Evolutionary conservation across 805 yeast species (phyloP).

Genomic region (Tetrapisispora fleetii): DNA sequence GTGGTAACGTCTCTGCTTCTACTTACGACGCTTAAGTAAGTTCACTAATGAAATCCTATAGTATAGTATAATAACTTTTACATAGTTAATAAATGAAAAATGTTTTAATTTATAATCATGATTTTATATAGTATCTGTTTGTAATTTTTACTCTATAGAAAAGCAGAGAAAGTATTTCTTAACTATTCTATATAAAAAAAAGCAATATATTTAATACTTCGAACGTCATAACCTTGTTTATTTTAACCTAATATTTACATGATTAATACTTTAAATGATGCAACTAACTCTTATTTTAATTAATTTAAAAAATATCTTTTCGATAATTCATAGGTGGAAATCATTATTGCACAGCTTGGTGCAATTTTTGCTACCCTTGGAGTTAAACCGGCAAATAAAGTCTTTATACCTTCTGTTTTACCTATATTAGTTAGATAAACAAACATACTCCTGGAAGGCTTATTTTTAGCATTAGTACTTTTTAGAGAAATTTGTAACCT

Average conservation of each 20-base stretch:
- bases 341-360: constrained; percentile 98
- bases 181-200: too few species aligned
- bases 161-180: too few species aligned
- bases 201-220: too few species aligned
- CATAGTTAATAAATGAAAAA: constrained; percentile 1
- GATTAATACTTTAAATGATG: neutral
- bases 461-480: constrained; percentile 9
- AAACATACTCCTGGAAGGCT: constrained; percentile 44
- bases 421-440: constrained; percentile 53
- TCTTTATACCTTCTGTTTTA: constrained; percentile 64
- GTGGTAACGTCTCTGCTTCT: constrained; percentile 95
- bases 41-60: neutral
- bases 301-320: constrained; percentile 31
- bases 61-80: neutral
- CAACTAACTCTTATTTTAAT: too few species aligned
- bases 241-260: neutral
- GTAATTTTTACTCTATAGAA: too few species aligned
- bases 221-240: too few species aligned
- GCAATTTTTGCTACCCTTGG: constrained; percentile 89
- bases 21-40: constrained; percentile 74
- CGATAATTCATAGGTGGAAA: constrained; percentile 84
- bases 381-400: constrained; percentile 76
- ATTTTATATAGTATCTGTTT: too few species aligned
- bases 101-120: neutral
- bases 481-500: constrained; percentile 59